A percentile compares a stretch with the other conserved stretches of the same genome.
These are phyloP conservation scores for Dactylellina leptospora DNA, from an alignment of 2,329 filamentous ascomycete species.

Conservation along the genomic window DNA sequence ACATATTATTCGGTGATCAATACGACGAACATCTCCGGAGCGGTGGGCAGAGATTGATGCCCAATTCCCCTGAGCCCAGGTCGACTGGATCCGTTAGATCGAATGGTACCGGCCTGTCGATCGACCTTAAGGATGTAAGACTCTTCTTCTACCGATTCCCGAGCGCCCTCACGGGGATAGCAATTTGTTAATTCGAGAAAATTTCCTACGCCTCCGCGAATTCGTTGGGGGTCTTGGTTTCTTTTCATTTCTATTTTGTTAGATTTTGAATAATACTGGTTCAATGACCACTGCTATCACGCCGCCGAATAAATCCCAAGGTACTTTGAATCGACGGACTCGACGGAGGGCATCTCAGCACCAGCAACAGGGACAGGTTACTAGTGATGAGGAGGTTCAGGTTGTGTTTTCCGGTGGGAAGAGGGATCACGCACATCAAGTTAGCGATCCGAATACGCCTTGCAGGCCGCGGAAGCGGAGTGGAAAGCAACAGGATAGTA, in stretches of 20 bases:
- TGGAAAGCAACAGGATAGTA: slow-evolving; percentile 2
- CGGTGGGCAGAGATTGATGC: slow-evolving; percentile 34
- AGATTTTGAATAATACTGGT: slow-evolving; percentile 29
- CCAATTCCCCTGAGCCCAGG: slow-evolving; percentile 25
- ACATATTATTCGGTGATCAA: slow-evolving; percentile 50
- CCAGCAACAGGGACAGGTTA: slow-evolving; percentile 22
- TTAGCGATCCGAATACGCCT: slow-evolving; percentile 35
- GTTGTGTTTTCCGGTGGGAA: slow-evolving; percentile 36
- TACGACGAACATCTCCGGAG: slow-evolving; percentile 49
- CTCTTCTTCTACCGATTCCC: slow-evolving; percentile 19
- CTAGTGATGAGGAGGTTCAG: slow-evolving; percentile 37
- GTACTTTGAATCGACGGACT: slow-evolving; percentile 23
- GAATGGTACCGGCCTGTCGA: slow-evolving; percentile 12
- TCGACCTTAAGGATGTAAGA: slow-evolving; percentile 49
- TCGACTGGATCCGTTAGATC: slow-evolving; percentile 35
- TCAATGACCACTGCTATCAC: slow-evolving; percentile 41
- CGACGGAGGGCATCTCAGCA: slow-evolving; percentile 23
- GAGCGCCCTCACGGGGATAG: slow-evolving; percentile 8
- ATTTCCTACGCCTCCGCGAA: not conserved
- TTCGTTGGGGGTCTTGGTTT: not conserved
- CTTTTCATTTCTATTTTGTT: slow-evolving; percentile 1
- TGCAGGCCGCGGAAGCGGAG: slow-evolving; percentile 24
- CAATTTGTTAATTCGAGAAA: slow-evolving; percentile 35
- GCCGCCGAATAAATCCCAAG: slow-evolving; percentile 19
- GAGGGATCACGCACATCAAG: not conserved